Percentiles rank a stretch among this genome's conserved stretches.
These are phyloP conservation scores for Candida berthetii DNA, from an alignment of 805 yeast genomes.

Conservation along the genomic window DNA sequence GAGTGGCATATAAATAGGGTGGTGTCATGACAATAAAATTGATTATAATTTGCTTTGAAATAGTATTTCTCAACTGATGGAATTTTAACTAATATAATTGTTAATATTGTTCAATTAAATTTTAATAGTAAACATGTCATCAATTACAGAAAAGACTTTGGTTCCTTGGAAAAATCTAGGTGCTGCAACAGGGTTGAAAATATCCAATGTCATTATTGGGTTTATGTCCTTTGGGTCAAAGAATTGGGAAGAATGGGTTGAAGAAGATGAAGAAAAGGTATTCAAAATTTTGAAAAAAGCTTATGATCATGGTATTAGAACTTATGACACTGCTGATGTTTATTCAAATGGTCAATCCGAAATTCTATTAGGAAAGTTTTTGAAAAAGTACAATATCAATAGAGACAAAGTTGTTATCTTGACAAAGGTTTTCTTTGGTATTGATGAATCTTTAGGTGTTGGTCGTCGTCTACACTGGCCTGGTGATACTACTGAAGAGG, in stretches of 20 bases:
- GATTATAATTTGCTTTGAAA: no score
- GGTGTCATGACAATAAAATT: no score
- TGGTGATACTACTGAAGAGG: constrained; percentile 38
- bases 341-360: constrained; percentile 43
- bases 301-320: constrained; percentile 36
- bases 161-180: constrained; percentile 25
- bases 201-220: constrained; percentile 42
- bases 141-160: no score
- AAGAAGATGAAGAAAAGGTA: constrained; percentile 39
- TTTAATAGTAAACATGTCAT: no score
- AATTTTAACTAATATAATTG: no score
- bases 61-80: no score
- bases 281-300: constrained; percentile 36
- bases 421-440: constrained; percentile 33
- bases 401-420: constrained; percentile 46
- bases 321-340: constrained; percentile 42
- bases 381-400: constrained; percentile 40
- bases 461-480: no score
- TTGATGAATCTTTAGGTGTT: constrained; percentile 29
- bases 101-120: no score
- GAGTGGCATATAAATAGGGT: no score
- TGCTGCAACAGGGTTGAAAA: constrained; percentile 36
- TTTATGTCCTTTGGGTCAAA: constrained; percentile 27
- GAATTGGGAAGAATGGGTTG: constrained; percentile 34
- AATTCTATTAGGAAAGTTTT: constrained; percentile 40